phyloP scores from a whole-genome alignment of 2,329 filamentous ascomycete species.

The Clonostachys rosea region DNA sequence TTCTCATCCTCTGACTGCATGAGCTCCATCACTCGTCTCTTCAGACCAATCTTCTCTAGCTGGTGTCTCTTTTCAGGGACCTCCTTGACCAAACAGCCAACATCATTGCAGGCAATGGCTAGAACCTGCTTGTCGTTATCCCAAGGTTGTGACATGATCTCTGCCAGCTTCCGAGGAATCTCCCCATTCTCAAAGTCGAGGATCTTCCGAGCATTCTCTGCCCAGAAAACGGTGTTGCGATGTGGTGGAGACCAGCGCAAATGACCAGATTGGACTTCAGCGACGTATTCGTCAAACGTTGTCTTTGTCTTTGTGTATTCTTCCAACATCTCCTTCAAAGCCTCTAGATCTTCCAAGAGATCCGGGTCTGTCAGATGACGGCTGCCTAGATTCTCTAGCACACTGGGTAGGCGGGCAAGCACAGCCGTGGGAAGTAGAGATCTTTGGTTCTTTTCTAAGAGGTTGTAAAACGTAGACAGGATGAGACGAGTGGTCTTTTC shows the following conservation, averaged over 20 bases:
- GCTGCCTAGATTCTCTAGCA: slow-evolving; percentile 58
- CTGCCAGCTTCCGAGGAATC: slow-evolving; percentile 75
- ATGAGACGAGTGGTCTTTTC: slow-evolving; percentile 95
- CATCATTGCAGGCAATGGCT: slow-evolving; percentile 89
- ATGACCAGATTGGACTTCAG: slow-evolving; percentile 81
- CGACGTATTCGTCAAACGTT: slow-evolving; percentile 84
- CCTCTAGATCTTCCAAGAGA: slow-evolving; percentile 56
- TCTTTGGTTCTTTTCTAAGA: slow-evolving; percentile 67
- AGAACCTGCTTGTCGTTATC: slow-evolving; percentile 82
- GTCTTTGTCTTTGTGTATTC: slow-evolving; percentile 68
- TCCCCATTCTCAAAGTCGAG: slow-evolving; percentile 78
- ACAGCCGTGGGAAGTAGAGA: slow-evolving; percentile 79
- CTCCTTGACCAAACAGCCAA: slow-evolving; percentile 84
- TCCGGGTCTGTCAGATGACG: slow-evolving; percentile 63
- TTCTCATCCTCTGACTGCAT: slow-evolving; percentile 88
- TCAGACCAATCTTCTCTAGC: slow-evolving; percentile 80
- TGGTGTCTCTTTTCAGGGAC: slow-evolving; percentile 77
- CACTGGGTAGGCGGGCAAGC: slow-evolving; percentile 71
- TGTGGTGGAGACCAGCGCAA: slow-evolving; percentile 92
- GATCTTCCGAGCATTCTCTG: slow-evolving; percentile 83
- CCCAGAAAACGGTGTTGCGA: slow-evolving; percentile 83
- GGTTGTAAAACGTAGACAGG: slow-evolving; percentile 83
- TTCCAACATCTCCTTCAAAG: slow-evolving; percentile 58
- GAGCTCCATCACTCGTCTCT: slow-evolving; percentile 85
- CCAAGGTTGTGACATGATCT: slow-evolving; percentile 72